These are phyloP conservation scores for Zalaria obscura DNA, from an alignment of 2,329 filamentous ascomycete species.

Conservation along the genomic window DNA sequence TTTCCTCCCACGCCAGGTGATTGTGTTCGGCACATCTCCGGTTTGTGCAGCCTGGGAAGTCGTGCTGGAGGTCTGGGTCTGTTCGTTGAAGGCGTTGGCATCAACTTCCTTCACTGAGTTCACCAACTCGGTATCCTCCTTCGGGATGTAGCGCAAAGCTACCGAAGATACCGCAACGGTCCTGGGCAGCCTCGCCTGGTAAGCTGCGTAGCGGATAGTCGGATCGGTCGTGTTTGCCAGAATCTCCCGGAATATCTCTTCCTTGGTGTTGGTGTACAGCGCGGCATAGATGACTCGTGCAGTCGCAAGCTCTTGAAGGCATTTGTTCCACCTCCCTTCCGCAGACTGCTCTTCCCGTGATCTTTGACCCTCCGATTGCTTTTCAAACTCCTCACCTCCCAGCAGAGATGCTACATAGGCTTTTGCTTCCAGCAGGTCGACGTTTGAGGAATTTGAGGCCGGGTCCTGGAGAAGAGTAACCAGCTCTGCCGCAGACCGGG, in stretches of 20 bases:
- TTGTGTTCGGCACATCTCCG: conserved; percentile 49
- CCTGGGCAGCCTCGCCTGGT: conserved; percentile 76
- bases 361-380: conserved; percentile 41
- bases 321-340: conserved; percentile 55
- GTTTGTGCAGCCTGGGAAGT: conserved; percentile 3
- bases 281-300: conserved; percentile 73
- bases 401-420: conserved; percentile 68
- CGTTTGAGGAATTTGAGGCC: conserved; percentile 49
- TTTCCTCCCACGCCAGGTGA: conserved; percentile 73
- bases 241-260: conserved; percentile 74
- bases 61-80: not conserved
- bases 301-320: conserved; percentile 60
- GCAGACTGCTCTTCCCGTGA: conserved; percentile 17
- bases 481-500: conserved; percentile 53
- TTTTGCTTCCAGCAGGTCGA: conserved; percentile 69
- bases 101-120: conserved; percentile 58
- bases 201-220: conserved; percentile 86
- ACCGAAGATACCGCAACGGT: conserved; percentile 71
- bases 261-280: conserved; percentile 50
- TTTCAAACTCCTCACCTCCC: conserved; percentile 74
- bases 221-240: conserved; percentile 79
- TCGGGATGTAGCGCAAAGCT: conserved; percentile 64
- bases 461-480: conserved; percentile 50
- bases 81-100: conserved; percentile 48
- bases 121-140: conserved; percentile 46